Evolutionary conservation across 345 rosid genomes (phyloP), one percentile per base, ranked within the genome.

Genomic region (Hypericum androsaemum): DNA sequence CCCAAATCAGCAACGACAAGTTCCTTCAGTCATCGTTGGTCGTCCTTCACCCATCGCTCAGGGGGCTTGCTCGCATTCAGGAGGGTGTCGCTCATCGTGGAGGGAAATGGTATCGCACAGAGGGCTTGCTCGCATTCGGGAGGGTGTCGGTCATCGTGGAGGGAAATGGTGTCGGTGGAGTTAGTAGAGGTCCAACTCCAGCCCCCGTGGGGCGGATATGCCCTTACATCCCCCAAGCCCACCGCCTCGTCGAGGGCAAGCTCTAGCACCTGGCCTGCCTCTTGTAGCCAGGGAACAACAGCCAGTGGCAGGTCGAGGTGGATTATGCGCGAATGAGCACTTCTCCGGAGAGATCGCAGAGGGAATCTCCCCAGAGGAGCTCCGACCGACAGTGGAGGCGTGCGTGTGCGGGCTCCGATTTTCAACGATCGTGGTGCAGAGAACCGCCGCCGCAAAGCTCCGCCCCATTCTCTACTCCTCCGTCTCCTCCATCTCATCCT

Each of bases 291-390:
- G 37, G n/a, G n/a, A n/a, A n/a, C n/a, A n/a, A n/a, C n/a, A n/a
- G 4, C 36, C 22, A 47, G 54, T 40, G 69, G 58, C 37, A 22
- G n/a, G 42, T 37, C 6, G 56, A 62, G 37, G 55, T 61, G 10
- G 94, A 73, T 90, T 56, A 71, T 92, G 8, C 80, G 73, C 77
- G 96, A 37, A 22, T 22, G 96, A 88, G 54, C 74, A 43, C 49
- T 92, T 92, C 73, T 92, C 96, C 0, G 81, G 94, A 7, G 98
- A 92, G 73, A 92, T 92, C 43, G 81, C 87, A 5, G 98, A 92
- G 74, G 73, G 86, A 67, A 92, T 87, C 43, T 88, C 96, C 39
- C 94, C 98, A 1, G 98, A 92, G 61, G 98, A 92, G 80, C 96
- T 92, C 8, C 94, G 79, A 52, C 98, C 96, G 38, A 84, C 96